A percentile compares a stretch with the other conserved stretches of the same genome.
phyloP scores from a whole-genome alignment of 352 stramenopile species.

The Ochromonadaceae sp. region DNA sequence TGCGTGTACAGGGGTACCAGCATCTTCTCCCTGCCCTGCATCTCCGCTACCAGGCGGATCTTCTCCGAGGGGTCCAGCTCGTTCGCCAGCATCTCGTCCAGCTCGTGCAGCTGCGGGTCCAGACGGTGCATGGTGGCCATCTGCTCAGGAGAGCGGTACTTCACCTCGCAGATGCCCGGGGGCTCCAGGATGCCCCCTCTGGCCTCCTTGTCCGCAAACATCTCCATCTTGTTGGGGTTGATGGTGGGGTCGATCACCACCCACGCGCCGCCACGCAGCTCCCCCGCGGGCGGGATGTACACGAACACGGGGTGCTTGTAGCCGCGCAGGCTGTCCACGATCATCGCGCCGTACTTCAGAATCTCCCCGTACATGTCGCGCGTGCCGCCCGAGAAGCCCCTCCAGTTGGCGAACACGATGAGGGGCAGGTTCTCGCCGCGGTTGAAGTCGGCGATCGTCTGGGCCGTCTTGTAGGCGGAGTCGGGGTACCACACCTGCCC shows the following conservation, averaged over 20 bases:
- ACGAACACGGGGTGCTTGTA: slow-evolving; percentile 99
- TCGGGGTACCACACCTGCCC: slow-evolving; percentile 97
- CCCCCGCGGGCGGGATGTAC: slow-evolving; percentile 95
- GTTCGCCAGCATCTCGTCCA: slow-evolving; percentile 60
- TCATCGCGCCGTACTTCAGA: slow-evolving; percentile 98
- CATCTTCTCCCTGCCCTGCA: slow-evolving; percentile 76
- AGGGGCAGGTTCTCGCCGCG: slow-evolving; percentile 93
- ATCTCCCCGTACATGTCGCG: slow-evolving; percentile 97
- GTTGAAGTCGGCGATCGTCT: slow-evolving; percentile 95
- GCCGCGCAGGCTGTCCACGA: slow-evolving; percentile 93
- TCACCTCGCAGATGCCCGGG: slow-evolving; percentile 95
- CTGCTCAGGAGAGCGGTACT: slow-evolving; percentile 93
- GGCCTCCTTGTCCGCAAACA: slow-evolving; percentile 95
- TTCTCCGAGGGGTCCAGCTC: slow-evolving; percentile 39
- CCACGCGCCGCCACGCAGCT: slow-evolving; percentile 96
- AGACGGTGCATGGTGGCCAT: slow-evolving; percentile 87
- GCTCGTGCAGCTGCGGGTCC: slow-evolving; percentile 73
- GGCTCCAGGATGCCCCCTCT: slow-evolving; percentile 98
- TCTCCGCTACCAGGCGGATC: slow-evolving; percentile 63
- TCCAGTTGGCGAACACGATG: slow-evolving; percentile 99
- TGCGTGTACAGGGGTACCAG: slow-evolving; percentile 93
- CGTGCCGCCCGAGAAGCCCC: slow-evolving; percentile 85
- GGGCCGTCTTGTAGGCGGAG: slow-evolving; percentile 98
- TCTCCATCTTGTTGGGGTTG: slow-evolving; percentile 98
- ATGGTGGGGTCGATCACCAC: slow-evolving; percentile 99